A percentile compares a stretch with the other conserved stretches of the same genome.
phyloP scores from a whole-genome alignment of 2,329 filamentous ascomycete genomes.

The Tolypocladium endophyticum region DNA sequence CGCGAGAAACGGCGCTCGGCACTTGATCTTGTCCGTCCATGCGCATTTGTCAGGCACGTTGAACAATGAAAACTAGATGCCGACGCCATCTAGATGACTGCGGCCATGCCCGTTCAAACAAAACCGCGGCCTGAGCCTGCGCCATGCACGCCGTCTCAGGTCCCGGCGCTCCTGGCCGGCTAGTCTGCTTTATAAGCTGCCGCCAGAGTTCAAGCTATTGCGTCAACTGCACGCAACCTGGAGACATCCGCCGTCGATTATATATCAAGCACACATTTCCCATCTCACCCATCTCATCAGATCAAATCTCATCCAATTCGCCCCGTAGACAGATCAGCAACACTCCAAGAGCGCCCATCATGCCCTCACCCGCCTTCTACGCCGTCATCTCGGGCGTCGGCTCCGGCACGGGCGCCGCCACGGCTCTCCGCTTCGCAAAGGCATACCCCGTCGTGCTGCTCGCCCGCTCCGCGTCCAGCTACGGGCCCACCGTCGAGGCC shows the following conservation, averaged over 20 bases:
- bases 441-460: slow-evolving; percentile 65
- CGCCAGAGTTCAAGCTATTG: not conserved
- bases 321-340: not conserved
- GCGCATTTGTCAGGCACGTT: not conserved
- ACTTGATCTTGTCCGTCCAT: not conserved
- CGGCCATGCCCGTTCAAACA: not conserved
- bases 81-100: not conserved
- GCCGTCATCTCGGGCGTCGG: slow-evolving; percentile 63
- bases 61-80: not conserved
- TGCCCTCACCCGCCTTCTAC: slow-evolving; percentile 35
- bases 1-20: not conserved
- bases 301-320: not conserved
- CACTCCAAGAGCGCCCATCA: not conserved
- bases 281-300: not conserved
- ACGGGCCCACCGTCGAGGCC: slow-evolving; percentile 54
- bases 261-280: not conserved
- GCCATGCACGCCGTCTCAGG: not conserved
- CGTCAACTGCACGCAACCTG: not conserved
- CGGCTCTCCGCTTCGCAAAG: slow-evolving; percentile 48
- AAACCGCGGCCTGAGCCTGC: not conserved
- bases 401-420: slow-evolving; percentile 49
- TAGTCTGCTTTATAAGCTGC: not conserved
- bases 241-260: not conserved
- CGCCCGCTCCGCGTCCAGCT: slow-evolving; percentile 57
- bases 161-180: not conserved